Base-by-base conservation (phyloP, 2,329 filamentous ascomycete genomes). In the Fusarium austroafricanum region DNA sequence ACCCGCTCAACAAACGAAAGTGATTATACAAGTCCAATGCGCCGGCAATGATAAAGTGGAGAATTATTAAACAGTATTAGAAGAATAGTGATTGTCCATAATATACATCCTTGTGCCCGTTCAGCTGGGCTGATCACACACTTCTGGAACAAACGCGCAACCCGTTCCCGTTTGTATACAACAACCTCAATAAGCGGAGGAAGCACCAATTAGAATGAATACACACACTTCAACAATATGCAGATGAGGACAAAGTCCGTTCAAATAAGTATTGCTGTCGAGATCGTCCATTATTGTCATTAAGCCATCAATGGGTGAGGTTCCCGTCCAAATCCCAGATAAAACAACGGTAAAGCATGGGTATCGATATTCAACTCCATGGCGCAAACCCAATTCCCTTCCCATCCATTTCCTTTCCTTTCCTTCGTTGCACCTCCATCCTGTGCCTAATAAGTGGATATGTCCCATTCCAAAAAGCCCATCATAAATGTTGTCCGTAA, bases 291-390 rank as follows among this genome's bases (percentile, higher is more conserved):
- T 71, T 71, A 68, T 68, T 52, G 50, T 70, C 67, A 70, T 70
- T 67, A 70, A 60, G 64, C 66, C 66, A 60, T 69, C 62, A 67
- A 58, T 53, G 56, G 62, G 60, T 53, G 40, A 63, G 42, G 53
- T 59, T 26, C 65, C 55, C 44, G 52, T 69, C 60, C 66, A 50
- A 67, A 59, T 44, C 64, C 57, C 57, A 53, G 50, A 57, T 52
- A 67, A 58, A 71, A 66, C 40, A 72, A 61, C 55, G 67, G 59
- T 68, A 65, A 72, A 71, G 70, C 68, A 75, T 70, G 72, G 72
- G 72, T 74, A 74, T 74, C 72, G 71, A 72, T 74, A 67, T 61
- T 72, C 71, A 74, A 74, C 67, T 73, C 72, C 72, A 61, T 70
- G 61, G 66, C 62, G 45, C 69, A 71, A 71, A 64, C 23, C 58